Evolutionary conservation across 352 stramenopile species (phyloP), one percentile per base, ranked within the genome.

Genomic region (Peronospora belbahrii): DNA sequence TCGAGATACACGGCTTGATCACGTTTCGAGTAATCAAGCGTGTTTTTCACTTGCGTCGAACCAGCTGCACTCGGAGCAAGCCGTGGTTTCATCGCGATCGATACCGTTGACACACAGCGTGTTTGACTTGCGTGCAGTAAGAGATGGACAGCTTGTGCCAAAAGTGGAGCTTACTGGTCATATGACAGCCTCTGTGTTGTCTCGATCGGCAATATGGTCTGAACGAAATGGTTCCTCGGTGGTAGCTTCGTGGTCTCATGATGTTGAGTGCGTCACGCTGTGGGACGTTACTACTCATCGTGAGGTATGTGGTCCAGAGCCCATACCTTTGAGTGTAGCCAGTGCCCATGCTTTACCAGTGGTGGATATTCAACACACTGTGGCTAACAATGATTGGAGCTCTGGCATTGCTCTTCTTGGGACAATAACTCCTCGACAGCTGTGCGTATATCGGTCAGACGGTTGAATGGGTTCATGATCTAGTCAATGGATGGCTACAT

Each of bases 181-280:
- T 28, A 59, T 66, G 14, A 69, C 72, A 14, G 55, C 67, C 1
- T 59, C 67, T 0, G 57, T 70, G 27, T 52, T 82, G 27, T 69
- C 59, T 25, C 61, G 72, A 8, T 80, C 72, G 10, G 62, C 70
- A 13, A 49, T 76, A 20, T 84, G 69, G 69, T 58, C 54, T 6
- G 59, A 68, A 52, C 35, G 41, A 5, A 38, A 68, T 49, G 59
- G 59, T 1, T 43, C 45, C 11, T 48, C 49, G 7, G 37, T 65
- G 17, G 46, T 54, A 14, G 55, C 59, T n/a, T 65, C 55, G 17
- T 69, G 59, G 59, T 62, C 49, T 18, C 55, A 62, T 14, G 59
- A 69, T 47, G 37, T 44, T 18, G 46, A 56, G 32, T 23, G 32
- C 2, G 55, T 68, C 17, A 52, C 50, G 33, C 17, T 68, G 10